Conservation (phyloP, 2,329 filamentous ascomycete genomes). For the Sporothrix sp. region DNA sequence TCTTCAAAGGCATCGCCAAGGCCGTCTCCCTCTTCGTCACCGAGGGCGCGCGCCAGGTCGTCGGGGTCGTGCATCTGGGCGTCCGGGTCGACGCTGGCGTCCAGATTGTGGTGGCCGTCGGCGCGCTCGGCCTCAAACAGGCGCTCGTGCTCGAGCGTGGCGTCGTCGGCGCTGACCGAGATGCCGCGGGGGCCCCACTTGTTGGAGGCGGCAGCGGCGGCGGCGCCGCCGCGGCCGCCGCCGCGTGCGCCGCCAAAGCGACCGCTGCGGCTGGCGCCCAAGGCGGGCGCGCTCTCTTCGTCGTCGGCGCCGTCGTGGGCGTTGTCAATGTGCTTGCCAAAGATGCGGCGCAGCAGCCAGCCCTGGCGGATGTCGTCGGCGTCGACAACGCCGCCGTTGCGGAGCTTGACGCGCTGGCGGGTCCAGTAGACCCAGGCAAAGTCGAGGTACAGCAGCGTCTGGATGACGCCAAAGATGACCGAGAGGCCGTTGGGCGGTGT, state of each 20-base stretch:
- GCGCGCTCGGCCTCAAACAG: slow-evolving; percentile 20
- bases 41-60: slow-evolving; percentile 50
- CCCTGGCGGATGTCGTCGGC: slow-evolving; percentile 77
- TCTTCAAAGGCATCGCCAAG: slow-evolving; percentile 33
- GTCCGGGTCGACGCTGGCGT: slow-evolving; percentile 45
- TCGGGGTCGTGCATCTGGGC: slow-evolving; percentile 59
- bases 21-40: slow-evolving; percentile 39
- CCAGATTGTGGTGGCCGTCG: slow-evolving; percentile 35
- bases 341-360: slow-evolving; percentile 71
- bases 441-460: slow-evolving; percentile 83
- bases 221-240: slow-evolving; percentile 51
- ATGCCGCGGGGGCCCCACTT: slow-evolving; percentile 55
- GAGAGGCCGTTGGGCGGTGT: slow-evolving; percentile 58
- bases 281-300: slow-evolving; percentile 47
- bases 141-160: slow-evolving; percentile 37
- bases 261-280: slow-evolving; percentile 27
- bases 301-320: slow-evolving; percentile 43
- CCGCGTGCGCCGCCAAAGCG: slow-evolving; percentile 32
- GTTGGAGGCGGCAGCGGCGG: slow-evolving; percentile 31
- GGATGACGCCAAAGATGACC: slow-evolving; percentile 77
- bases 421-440: slow-evolving; percentile 97
- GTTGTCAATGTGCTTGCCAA: slow-evolving; percentile 51
- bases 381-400: slow-evolving; percentile 79
- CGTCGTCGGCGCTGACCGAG: slow-evolving; percentile 56
- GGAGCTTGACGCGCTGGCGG: slow-evolving; percentile 85